Evolutionary conservation across 2,329 filamentous ascomycete species (phyloP), one percentile per base, ranked within the genome.

Genomic region (Ascochyta koolunga): DNA sequence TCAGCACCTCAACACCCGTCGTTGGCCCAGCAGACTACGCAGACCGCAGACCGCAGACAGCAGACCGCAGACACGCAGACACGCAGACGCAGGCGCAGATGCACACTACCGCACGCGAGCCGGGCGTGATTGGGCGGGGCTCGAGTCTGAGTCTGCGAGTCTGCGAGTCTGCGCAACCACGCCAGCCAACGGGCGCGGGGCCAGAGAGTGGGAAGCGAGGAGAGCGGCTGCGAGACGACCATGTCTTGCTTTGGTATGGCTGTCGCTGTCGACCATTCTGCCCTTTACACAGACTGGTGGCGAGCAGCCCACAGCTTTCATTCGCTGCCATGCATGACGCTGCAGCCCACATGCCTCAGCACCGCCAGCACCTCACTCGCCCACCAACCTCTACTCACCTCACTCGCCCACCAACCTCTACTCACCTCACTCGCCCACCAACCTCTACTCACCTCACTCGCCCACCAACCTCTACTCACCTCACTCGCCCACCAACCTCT

Each of bases 281-380:
- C 29, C 44, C 36, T 53, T 47, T 38, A 27, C 50, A 38, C 50
- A 42, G 37, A 9, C 37, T 33, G 43, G 42, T 36, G 41, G 49
- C 49, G 29, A 40, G n/a, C n/a, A n/a, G n/a, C n/a, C n/a, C n/a
- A n/a, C n/a, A n/a, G n/a, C n/a, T n/a, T n/a, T n/a, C n/a, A n/a
- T n/a, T 24, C 41, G 27, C 36, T 41, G 37, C 38, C 33, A 51
- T 45, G 50, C 55, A 51, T 46, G 42, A 39, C 46, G 35, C 50
- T 59, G 54, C 63, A 59, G 50, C 41, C 50, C 52, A 40, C 54
- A 60, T 49, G 42, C 59, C 61, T 67, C 62, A 61, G 56, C 59
- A 46, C 31, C 29, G 9, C 6, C 22, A 27, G 15, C 38, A 27
- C 13, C 13, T 29, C 22, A 13, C 38, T 40, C n/a, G n/a, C n/a